phyloP scores from a whole-genome alignment of 208 protist species.

The Trypanosomatidae sp. region DNA sequence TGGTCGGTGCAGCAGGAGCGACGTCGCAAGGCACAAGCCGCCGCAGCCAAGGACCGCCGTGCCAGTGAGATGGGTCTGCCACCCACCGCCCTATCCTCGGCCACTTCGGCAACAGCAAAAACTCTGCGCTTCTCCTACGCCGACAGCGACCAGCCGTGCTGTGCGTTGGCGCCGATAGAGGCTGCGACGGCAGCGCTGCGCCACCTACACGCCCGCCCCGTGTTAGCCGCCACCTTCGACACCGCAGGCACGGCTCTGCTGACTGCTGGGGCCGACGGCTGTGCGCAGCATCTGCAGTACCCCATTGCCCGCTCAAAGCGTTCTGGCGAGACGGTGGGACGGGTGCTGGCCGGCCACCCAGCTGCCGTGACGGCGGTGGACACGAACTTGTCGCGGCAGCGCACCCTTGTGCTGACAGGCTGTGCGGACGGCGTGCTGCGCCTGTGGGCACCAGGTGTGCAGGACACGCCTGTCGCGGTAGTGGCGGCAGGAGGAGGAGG shows the following conservation, averaged over 20 bases:
- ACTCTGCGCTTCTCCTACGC: constrained; percentile 11
- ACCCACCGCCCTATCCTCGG: no score
- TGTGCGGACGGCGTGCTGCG: constrained; percentile 54
- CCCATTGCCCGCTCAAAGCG: constrained; percentile 32
- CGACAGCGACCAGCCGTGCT: not conserved
- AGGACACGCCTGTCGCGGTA: constrained; percentile 20
- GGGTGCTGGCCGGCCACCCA: constrained; percentile 30
- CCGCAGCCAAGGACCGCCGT: constrained; percentile 32
- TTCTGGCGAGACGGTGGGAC: constrained; percentile 36
- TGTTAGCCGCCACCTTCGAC: constrained; percentile 37
- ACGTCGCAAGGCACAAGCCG: constrained; percentile 9
- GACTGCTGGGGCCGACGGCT: constrained; percentile 42
- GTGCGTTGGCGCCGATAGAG: constrained; percentile 2
- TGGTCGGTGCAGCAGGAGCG: constrained; percentile 67
- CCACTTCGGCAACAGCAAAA: not conserved
- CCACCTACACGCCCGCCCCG: constrained; percentile 14
- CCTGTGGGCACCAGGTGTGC: constrained; percentile 51
- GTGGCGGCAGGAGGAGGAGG: constrained; percentile 3
- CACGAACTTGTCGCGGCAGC: constrained; percentile 56
- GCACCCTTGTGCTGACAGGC: constrained; percentile 47
- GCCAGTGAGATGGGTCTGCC: constrained; percentile 34
- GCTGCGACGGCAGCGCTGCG: constrained; percentile 10
- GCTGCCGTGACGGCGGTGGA: constrained; percentile 44
- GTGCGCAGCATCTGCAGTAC: constrained; percentile 40
- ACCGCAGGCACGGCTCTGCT: constrained; percentile 45